Evolutionary conservation across 1,284 basidiomycete genomes (phyloP), one percentile per base, ranked within the genome.

Genomic region (Naganishia albida): DNA sequence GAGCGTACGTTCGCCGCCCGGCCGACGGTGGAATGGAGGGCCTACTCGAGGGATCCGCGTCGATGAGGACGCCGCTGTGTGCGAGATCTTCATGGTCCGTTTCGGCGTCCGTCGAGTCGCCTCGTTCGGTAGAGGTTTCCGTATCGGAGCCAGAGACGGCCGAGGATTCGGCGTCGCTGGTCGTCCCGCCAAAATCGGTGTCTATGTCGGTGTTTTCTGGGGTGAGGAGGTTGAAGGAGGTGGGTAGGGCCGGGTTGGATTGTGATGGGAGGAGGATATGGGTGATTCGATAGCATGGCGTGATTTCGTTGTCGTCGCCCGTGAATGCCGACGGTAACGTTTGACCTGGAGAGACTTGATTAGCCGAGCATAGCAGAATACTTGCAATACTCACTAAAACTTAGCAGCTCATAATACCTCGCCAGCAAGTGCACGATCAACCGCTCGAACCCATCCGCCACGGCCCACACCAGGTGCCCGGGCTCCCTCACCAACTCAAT

Each of bases 341-440:
- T 42, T 68, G 67, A 48, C 66, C 66, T 67, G 56, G n/a, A 48
- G 28, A 15, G 12, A 20, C 13, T 7, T 23, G n/a, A 49, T 66
- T 60, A 68, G 65, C 50, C 34, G 26, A 20, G 28, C 18, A 1
- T 40, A 20, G 16, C 38, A 16, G 15, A 7, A 43, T 20, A 12
- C 38, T 34, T 25, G n/a, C 28, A 23, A 3, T 16, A 73, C 75
- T 72, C 66, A 76, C 77, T 78, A 74, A 76, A 80, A 20, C 77
- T 76, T 10, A 75, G 62, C 10, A 78, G 70, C 49, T 77, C 75
- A 49, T 78, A 80, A 62, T 80, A 80, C 30, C 78, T 66, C 16
- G 68, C 71, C 4, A 80, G 59, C 4, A 80, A 69, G 63, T 80
- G 78, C 1, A 78, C 71, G 12, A 80, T 73, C 26, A 78, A 66